phyloP scores from a whole-genome alignment of 176 grass and related monocot species.

The Elymus sibiricus region DNA sequence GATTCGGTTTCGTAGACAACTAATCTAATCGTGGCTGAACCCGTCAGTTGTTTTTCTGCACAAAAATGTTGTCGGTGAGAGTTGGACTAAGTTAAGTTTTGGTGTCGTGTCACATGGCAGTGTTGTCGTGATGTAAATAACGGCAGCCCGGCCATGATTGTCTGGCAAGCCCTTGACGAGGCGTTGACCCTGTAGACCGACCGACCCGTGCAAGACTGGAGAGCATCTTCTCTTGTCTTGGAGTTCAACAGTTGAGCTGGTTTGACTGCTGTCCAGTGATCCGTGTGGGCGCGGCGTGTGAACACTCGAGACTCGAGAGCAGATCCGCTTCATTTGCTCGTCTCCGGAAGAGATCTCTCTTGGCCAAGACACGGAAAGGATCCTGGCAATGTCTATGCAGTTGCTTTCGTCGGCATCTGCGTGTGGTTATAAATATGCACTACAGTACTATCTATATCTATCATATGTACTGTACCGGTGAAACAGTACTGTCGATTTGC shows the following conservation, averaged over 20 bases:
- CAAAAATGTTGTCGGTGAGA: too few relatives aligned
- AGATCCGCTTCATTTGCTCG: neutral
- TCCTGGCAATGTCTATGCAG: neutral
- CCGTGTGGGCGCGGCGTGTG: neutral
- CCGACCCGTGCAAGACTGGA: neutral
- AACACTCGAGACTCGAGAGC: neutral
- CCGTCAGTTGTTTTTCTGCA: too few relatives aligned
- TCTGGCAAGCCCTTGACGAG: neutral
- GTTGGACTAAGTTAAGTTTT: neutral
- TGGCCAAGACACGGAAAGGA: neutral
- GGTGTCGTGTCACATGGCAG: neutral
- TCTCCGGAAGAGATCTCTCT: neutral
- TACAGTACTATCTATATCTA: neutral
- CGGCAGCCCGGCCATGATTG: too few relatives aligned
- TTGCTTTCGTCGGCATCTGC: neutral
- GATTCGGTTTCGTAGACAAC: neutral
- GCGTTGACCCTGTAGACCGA: neutral
- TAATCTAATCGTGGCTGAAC: neutral
- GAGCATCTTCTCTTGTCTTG: neutral
- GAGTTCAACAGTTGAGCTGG: neutral
- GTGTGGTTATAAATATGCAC: neutral
- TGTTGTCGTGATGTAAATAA: too few relatives aligned
- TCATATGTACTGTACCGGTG: neutral
- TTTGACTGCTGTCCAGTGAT: neutral
- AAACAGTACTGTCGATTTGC: too few relatives aligned